Evolutionary conservation across 192 early-diverging fungal species (phyloP).

Genomic region (Entrophospora sp.): DNA sequence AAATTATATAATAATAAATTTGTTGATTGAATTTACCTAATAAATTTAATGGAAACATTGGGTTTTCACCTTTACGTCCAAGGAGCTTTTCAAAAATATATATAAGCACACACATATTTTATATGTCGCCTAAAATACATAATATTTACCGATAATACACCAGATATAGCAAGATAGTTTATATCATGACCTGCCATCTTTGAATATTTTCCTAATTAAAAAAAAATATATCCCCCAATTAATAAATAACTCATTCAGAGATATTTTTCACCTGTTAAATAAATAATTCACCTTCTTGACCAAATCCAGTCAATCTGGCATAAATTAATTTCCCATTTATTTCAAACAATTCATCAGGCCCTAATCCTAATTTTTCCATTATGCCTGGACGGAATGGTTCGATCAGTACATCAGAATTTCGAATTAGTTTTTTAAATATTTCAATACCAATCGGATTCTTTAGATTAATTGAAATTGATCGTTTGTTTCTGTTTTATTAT

Average conservation of each 20-base stretch:
- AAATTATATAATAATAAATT: background rate
- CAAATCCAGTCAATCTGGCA: conserved; percentile 61
- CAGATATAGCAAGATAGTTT: conserved; percentile 60
- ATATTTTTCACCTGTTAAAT: background rate
- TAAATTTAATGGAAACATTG: conserved; percentile 28
- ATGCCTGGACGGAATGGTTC: conserved; percentile 66
- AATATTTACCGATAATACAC: conserved; percentile 41
- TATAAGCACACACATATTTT: no score
- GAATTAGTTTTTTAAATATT: conserved; percentile 33
- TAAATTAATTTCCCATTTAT: conserved; percentile 49
- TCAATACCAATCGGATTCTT: conserved; percentile 40
- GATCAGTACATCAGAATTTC: conserved; percentile 48
- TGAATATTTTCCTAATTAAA: conserved; percentile 31
- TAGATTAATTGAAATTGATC: conserved; percentile 53
- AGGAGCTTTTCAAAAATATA: background rate
- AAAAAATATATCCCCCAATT: background rate
- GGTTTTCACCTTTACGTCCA: conserved; percentile 1
- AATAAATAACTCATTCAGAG: background rate
- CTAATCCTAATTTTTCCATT: conserved; percentile 57
- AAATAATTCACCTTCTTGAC: conserved; percentile 38
- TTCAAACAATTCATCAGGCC: conserved; percentile 46
- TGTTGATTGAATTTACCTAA: conserved; percentile 13
- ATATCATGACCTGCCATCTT: conserved; percentile 56
- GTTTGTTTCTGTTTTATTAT: conserved; percentile 42
- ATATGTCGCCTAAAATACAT: background rate